Evolutionary conservation across 257 asterid species (phyloP).

Genomic region (Forsythia suspensa): DNA sequence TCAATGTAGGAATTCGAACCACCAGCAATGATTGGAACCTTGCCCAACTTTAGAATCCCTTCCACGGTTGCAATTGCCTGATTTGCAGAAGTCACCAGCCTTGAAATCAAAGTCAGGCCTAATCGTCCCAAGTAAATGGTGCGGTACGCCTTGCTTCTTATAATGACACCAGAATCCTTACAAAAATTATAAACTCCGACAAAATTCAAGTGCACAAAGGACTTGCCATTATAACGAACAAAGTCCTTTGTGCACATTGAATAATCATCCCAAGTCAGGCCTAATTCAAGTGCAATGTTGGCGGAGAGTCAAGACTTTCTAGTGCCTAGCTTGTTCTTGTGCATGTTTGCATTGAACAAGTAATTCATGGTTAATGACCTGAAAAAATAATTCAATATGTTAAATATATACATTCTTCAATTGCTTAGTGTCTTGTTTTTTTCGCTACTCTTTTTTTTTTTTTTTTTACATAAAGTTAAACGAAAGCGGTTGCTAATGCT

Average conservation of each 20-base stretch:
- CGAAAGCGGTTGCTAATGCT: no score
- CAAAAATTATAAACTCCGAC: slow-evolving; percentile 26
- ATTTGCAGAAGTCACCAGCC: background rate
- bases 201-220: slow-evolving; percentile 25
- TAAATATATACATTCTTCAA: no score
- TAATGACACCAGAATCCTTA: slow-evolving; percentile 17
- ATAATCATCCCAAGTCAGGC: slow-evolving; percentile 22
- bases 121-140: slow-evolving; percentile 24
- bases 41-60: slow-evolving; percentile 3
- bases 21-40: slow-evolving; percentile 25
- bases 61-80: background rate
- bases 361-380: no score
- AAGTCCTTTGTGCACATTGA: slow-evolving; percentile 22
- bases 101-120: slow-evolving; percentile 16
- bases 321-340: slow-evolving; percentile 21
- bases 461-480: no score
- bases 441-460: no score
- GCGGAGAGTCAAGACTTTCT: slow-evolving; percentile 29
- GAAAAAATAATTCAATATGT: no score
- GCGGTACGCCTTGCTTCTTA: slow-evolving; percentile 7
- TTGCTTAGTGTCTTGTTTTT: no score
- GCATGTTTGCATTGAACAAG: background rate
- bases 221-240: slow-evolving; percentile 25
- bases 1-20: slow-evolving; percentile 25
- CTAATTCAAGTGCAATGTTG: slow-evolving; percentile 25